Evolutionary conservation across 371 early-diverging fungal species (phyloP).

Genomic region (Conidiobolus incongruus): DNA sequence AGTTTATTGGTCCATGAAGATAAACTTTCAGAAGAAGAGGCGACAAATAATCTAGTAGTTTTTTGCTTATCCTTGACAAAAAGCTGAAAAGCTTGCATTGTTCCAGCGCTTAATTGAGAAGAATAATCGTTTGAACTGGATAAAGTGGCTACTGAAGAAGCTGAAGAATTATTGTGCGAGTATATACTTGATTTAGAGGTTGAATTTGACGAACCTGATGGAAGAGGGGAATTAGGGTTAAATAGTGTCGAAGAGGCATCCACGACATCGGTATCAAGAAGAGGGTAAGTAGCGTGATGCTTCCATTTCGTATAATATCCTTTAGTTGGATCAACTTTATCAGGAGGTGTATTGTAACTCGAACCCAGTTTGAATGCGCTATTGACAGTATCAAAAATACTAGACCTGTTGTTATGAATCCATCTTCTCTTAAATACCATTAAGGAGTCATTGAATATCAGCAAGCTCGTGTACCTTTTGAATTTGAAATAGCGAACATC

Average conservation of each 20-base stretch:
- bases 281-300: constrained; percentile 24
- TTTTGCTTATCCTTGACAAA: constrained; percentile 10
- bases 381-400: constrained; percentile 21
- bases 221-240: constrained; percentile 10
- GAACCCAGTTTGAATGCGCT: constrained; percentile 9
- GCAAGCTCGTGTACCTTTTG: constrained; percentile 26
- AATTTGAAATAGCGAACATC: constrained; percentile 24
- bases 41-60: constrained; percentile 11
- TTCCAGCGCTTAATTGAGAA: constrained; percentile 13
- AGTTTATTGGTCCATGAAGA: constrained; percentile 13
- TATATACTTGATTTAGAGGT: constrained; percentile 20
- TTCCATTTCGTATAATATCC: constrained; percentile 46
- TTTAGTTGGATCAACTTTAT: constrained; percentile 5
- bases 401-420: constrained; percentile 18
- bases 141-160: constrained; percentile 8
- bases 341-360: constrained; percentile 7
- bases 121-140: constrained; percentile 9
- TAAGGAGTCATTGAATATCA: constrained; percentile 30
- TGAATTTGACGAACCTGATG: too few species aligned
- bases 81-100: constrained; percentile 16
- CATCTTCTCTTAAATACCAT: constrained; percentile 35
- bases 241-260: constrained; percentile 6
- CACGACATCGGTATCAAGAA: constrained; percentile 27
- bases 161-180: constrained; percentile 16
- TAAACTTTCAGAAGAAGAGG: constrained; percentile 11